phyloP scores from a whole-genome alignment of 1,284 basidiomycete species.

The Heterobasidion parviporum region DNA sequence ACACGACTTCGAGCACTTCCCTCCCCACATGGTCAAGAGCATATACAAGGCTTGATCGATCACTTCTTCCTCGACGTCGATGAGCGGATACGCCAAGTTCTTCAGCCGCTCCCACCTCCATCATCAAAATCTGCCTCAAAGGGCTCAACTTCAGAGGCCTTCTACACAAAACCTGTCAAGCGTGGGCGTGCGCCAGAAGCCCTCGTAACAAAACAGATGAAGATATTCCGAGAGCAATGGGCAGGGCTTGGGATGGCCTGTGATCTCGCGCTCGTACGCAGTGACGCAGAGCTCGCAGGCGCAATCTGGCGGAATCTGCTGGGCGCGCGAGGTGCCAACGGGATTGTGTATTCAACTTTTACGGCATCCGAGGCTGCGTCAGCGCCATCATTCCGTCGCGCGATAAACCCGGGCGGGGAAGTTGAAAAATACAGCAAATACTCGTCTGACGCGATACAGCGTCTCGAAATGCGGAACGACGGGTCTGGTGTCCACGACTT shows the following conservation, averaged over 20 bases:
- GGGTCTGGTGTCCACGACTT: conserved; percentile 69
- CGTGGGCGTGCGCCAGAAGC: conserved; percentile 60
- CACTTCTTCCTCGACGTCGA: conserved; percentile 97
- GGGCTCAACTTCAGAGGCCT: background rate
- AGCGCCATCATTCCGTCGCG: conserved; percentile 35
- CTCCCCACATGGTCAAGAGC: conserved; percentile 49
- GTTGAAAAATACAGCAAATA: conserved; percentile 50
- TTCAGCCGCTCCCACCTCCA: conserved; percentile 25
- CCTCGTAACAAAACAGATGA: conserved; percentile 87
- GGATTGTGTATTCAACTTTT: conserved; percentile 41
- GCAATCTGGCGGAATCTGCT: conserved; percentile 93
- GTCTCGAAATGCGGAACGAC: conserved; percentile 55
- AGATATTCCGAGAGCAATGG: conserved; percentile 89
- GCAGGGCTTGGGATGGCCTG: conserved; percentile 76
- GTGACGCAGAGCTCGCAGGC: conserved; percentile 75
- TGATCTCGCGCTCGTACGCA: conserved; percentile 69
- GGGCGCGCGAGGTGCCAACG: conserved; percentile 65
- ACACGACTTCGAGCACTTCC: conserved; percentile 85
- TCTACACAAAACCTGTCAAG: conserved; percentile 25
- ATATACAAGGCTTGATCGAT: conserved; percentile 81
- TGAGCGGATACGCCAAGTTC: conserved; percentile 78
- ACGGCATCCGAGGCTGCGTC: conserved; percentile 8
- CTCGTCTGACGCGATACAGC: conserved; percentile 34
- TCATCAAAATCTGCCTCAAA: conserved; percentile 5
- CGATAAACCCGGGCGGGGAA: conserved; percentile 56